Evolutionary conservation across 2,329 filamentous ascomycete species (phyloP).

Genomic region (Tolypocladium endophyticum): DNA sequence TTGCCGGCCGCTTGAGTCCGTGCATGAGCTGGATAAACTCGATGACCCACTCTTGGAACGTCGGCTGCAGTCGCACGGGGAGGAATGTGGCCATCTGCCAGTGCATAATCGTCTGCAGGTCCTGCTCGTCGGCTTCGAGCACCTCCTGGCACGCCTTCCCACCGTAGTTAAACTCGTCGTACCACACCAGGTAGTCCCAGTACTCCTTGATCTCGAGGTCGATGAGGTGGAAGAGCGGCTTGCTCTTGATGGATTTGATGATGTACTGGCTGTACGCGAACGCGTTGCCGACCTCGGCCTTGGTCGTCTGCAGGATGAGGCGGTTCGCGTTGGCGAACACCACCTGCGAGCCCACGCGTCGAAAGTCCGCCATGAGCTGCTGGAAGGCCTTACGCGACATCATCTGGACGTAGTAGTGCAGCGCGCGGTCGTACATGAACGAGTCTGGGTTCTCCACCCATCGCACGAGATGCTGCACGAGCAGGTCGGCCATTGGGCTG

Average conservation of each 20-base stretch:
- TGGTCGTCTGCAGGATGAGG: slow-evolving; percentile 87
- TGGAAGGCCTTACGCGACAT: slow-evolving; percentile 97
- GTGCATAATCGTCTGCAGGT: slow-evolving; percentile 88
- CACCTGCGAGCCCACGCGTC: slow-evolving; percentile 86
- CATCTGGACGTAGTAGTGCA: slow-evolving; percentile 97
- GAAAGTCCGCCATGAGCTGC: slow-evolving; percentile 94
- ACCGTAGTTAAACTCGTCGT: slow-evolving; percentile 97
- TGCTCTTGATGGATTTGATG: slow-evolving; percentile 90
- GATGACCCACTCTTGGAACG: slow-evolving; percentile 86
- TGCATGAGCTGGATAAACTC: slow-evolving; percentile 97
- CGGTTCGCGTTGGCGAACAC: slow-evolving; percentile 90
- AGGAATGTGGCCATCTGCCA: slow-evolving; percentile 95
- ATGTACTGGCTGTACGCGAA: slow-evolving; percentile 97
- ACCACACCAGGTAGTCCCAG: slow-evolving; percentile 99
- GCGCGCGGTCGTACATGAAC: slow-evolving; percentile 85
- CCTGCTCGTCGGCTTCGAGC: slow-evolving; percentile 60
- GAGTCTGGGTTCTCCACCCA: slow-evolving; percentile 94
- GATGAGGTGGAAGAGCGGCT: slow-evolving; percentile 93
- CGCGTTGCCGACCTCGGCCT: slow-evolving; percentile 91
- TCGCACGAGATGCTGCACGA: slow-evolving; percentile 92
- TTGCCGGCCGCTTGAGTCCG: slow-evolving; percentile 59
- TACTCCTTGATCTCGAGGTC: slow-evolving; percentile 97
- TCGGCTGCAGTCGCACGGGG: slow-evolving; percentile 65
- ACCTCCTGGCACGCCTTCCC: slow-evolving; percentile 85
- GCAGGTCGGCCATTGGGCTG: slow-evolving; percentile 89